Evolutionary conservation across 2,329 filamentous ascomycete species (phyloP).

Genomic region (Fusarium cyanostomum): DNA sequence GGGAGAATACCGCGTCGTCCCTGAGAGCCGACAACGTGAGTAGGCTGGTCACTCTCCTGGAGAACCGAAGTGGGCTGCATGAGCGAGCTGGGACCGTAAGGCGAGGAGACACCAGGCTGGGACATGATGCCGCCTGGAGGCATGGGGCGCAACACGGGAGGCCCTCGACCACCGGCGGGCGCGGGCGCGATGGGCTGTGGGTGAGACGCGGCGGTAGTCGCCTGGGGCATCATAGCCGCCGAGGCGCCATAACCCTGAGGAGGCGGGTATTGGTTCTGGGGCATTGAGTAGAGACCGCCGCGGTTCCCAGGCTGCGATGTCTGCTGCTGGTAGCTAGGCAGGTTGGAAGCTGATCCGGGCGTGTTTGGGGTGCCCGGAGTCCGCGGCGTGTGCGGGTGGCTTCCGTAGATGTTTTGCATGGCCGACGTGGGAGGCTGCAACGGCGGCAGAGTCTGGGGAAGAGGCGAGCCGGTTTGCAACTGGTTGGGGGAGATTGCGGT

Average conservation of each 20-base stretch:
- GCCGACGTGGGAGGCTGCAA: conserved; percentile 58
- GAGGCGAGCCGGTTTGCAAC: conserved; percentile 57
- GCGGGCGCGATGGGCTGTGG: conserved; percentile 81
- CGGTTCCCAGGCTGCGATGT: conserved; percentile 59
- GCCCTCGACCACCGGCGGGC: conserved; percentile 65
- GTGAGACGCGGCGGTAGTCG: conserved; percentile 73
- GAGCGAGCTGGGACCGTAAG: conserved; percentile 67
- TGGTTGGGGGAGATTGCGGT: conserved; percentile 63
- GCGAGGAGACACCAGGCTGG: conserved; percentile 65
- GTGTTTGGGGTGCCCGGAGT: conserved; percentile 71
- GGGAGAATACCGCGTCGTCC: conserved; percentile 91
- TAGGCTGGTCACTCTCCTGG: conserved; percentile 72
- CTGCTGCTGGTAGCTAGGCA: conserved; percentile 64
- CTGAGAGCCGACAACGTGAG: conserved; percentile 94
- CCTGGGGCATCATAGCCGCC: conserved; percentile 71
- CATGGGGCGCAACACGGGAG: conserved; percentile 74
- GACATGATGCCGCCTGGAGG: conserved; percentile 72
- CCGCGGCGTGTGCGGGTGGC: conserved; percentile 69
- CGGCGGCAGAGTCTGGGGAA: conserved; percentile 65
- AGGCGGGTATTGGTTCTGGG: conserved; percentile 63
- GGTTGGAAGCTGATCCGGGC: conserved; percentile 62
- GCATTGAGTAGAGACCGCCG: conserved; percentile 63
- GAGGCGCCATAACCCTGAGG: conserved; percentile 66
- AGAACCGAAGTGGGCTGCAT: conserved; percentile 67
- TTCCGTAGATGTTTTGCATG: conserved; percentile 62